These are phyloP conservation scores for Noccaea bulbosa DNA, from an alignment of 345 rosid species.

Conservation along the genomic window DNA sequence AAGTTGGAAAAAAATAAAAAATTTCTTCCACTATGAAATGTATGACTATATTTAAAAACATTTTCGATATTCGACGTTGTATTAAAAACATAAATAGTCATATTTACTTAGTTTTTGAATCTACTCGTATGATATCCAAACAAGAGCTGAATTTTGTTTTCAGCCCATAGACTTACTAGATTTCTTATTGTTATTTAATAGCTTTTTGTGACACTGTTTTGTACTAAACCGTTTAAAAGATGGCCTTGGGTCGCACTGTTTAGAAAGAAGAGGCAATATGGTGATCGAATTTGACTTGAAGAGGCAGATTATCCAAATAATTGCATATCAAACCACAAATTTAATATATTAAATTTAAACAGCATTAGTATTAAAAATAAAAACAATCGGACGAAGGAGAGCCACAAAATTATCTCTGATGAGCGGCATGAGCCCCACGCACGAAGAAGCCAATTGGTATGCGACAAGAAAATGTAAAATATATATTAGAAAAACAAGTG, in stretches of 20 bases:
- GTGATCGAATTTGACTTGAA: slow-evolving; percentile 40
- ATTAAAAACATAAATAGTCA: neutral
- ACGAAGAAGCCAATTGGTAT: slow-evolving; percentile 33
- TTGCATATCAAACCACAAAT: slow-evolving; percentile 26
- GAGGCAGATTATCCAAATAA: slow-evolving; percentile 41
- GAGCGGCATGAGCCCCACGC: slow-evolving; percentile 37
- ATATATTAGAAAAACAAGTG: slow-evolving; percentile 23
- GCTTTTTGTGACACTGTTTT: neutral
- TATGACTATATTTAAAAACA: neutral
- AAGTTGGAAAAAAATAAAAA: neutral
- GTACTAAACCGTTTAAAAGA: neutral
- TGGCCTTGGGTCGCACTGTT: slow-evolving; percentile 5
- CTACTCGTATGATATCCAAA: neutral
- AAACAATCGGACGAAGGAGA: slow-evolving; percentile 26
- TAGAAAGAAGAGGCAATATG: slow-evolving; percentile 30
- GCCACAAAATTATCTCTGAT: slow-evolving; percentile 35
- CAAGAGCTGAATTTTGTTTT: neutral
- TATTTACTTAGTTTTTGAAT: neutral
- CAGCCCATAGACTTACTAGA: slow-evolving; percentile 1
- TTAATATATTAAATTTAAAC: slow-evolving; percentile 23
- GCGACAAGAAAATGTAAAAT: slow-evolving; percentile 36
- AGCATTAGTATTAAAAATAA: neutral
- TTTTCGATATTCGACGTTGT: neutral
- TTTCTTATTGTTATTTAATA: neutral
- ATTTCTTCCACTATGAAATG: neutral